These are phyloP conservation scores for Tagetes patula DNA, from an alignment of 129 eudicot species.

Conservation along the genomic window DNA sequence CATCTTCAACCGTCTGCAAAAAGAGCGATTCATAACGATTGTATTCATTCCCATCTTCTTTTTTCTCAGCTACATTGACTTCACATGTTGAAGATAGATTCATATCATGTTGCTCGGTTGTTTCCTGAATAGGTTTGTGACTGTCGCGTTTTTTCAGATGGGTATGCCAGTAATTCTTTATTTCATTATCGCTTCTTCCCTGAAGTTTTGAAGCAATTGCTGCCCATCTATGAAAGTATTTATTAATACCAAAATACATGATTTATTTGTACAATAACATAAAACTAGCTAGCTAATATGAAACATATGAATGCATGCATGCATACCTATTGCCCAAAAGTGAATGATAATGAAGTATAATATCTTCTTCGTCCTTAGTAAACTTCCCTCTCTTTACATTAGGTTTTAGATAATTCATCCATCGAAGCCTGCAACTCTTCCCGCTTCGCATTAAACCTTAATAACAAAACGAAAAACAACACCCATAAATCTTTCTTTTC, in stretches of 20 bases:
- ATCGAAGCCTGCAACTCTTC: not conserved
- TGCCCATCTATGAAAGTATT: slow-evolving; percentile 38
- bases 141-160: slow-evolving; percentile 33
- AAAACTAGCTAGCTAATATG: too few species aligned
- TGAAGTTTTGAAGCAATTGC: slow-evolving; percentile 41
- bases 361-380: not conserved
- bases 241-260: not conserved
- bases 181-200: slow-evolving; percentile 46
- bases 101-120: not conserved
- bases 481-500: not conserved
- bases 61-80: not conserved
- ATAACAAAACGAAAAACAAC: not conserved
- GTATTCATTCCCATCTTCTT: not conserved
- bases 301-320: too few species aligned
- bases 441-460: not conserved
- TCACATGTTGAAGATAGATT: not conserved
- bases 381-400: not conserved
- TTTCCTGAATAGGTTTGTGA: not conserved
- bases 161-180: slow-evolving; percentile 44
- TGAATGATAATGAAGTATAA: not conserved
- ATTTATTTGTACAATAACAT: too few species aligned
- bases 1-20: not conserved
- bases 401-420: not conserved
- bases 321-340: not conserved
- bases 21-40: slow-evolving; percentile 5